These are phyloP conservation scores for Suhomyces ambrosiae DNA, from an alignment of 1,139 yeast genomes.

Conservation along the genomic window DNA sequence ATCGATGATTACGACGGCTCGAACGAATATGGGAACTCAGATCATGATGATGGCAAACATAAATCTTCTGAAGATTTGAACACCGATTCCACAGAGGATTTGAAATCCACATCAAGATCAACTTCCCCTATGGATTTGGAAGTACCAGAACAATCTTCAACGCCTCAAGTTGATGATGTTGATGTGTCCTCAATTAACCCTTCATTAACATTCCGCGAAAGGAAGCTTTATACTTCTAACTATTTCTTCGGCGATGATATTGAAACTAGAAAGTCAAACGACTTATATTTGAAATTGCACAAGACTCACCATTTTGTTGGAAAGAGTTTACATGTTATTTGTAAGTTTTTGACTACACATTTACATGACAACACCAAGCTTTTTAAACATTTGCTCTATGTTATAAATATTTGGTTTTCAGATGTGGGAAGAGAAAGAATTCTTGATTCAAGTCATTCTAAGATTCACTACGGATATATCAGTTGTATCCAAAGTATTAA, in stretches of 20 bases:
- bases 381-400: slow-evolving; percentile 65
- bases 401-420: slow-evolving; percentile 77
- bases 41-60: background rate
- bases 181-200: slow-evolving; percentile 47
- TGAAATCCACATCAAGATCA: slow-evolving; percentile 2
- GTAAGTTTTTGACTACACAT: slow-evolving; percentile 48
- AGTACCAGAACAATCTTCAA: slow-evolving; percentile 15
- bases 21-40: slow-evolving; percentile 5
- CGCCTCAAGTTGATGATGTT: slow-evolving; percentile 48
- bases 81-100: slow-evolving; percentile 1
- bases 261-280: slow-evolving; percentile 48
- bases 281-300: slow-evolving; percentile 63
- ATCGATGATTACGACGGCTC: slow-evolving; percentile 19
- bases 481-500: slow-evolving; percentile 44
- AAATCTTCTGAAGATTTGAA: background rate
- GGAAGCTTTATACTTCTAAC: slow-evolving; percentile 59
- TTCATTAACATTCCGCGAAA: slow-evolving; percentile 58
- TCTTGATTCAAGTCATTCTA: slow-evolving; percentile 55
- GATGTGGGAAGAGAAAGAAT: slow-evolving; percentile 80
- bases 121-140: slow-evolving; percentile 5
- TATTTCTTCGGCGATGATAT: slow-evolving; percentile 58
- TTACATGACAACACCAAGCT: slow-evolving; percentile 71
- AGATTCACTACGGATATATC: slow-evolving; percentile 38
- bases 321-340: slow-evolving; percentile 61
- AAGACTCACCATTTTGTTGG: slow-evolving; percentile 66